Evolutionary conservation across 106 monocot genomes (phyloP), one percentile per base, ranked within the genome.

Genomic region (Dendrobium chrysotoxum): DNA sequence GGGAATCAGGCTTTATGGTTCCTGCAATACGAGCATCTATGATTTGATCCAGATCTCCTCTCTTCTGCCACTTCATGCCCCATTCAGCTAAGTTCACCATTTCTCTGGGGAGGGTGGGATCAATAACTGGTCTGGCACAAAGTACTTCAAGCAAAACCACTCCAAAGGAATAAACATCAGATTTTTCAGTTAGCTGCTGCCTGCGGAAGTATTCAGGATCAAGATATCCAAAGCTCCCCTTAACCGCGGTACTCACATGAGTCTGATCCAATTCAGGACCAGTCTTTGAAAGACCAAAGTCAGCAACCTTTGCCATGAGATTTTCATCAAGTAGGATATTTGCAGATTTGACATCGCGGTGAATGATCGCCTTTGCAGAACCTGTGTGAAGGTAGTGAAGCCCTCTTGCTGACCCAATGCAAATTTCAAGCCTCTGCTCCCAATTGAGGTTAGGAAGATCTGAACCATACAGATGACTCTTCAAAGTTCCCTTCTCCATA

Each of bases 11-110:
- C 78, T 70, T 83, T 42, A 93, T 90, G 5, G 73, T 83, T 30
- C 75, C 90, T 0, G 85, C 81, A 0, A 93, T 83, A 4, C 81
- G 76, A 20, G 78, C 7, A 77, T 93, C 93, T 1, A 88, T 80
- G 26, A 93, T 87, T 42, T 82, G 88, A 26, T 83, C 80, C 74
- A 93, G 70, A 61, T 93, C 87, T 6, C 93, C 87, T 55, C 79
- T 77, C 83, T 83, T 78, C 41, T 86, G 83, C 82, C 79, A 88
- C 73, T 87, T 85, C 82, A 88, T 87, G 10, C 79, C 93, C 93
- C 93, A 93, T 70, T 93, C 93, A 28, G 93, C 93, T 38, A 93
- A 78, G 78, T 90, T 93, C 79, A 93, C 93, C 93, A 90, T 93
- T 39, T 93, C 93, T 50, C 88, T 85, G 1, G 93, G 85, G 5